These are phyloP conservation scores for Cystofilobasidium macerans DNA, from an alignment of 768 basidiomycete genomes.

Conservation along the genomic window DNA sequence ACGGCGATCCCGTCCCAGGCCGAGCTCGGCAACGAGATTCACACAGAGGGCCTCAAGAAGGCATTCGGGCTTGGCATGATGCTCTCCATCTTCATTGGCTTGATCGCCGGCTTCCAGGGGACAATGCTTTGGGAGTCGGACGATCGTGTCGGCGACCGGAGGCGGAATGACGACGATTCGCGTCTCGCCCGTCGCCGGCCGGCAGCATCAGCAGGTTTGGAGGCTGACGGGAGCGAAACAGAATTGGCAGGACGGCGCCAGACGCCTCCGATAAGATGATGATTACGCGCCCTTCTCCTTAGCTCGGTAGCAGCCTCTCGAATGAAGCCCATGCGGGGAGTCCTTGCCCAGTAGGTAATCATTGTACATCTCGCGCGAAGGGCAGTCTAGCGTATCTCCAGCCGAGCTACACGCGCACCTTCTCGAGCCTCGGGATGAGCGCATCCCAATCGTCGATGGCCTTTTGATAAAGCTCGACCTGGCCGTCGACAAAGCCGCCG, in stretches of 20 bases:
- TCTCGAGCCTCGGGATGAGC: conserved; percentile 27
- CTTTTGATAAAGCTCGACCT: conserved; percentile 80
- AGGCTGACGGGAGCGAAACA: too few relatives aligned
- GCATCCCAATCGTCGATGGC: conserved; percentile 97
- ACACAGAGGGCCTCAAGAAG: not conserved
- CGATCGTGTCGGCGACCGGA: not conserved
- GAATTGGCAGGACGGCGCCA: too few relatives aligned
- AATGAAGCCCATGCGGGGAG: too few relatives aligned
- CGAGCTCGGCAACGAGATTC: not conserved
- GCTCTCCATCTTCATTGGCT: not conserved
- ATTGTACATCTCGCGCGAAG: not conserved
- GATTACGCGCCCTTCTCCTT: too few relatives aligned
- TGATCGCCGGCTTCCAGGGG: not conserved
- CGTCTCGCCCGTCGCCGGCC: not conserved
- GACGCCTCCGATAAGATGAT: too few relatives aligned
- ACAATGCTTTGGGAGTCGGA: not conserved
- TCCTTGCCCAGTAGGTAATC: too few relatives aligned
- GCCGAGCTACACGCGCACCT: conserved; percentile 22
- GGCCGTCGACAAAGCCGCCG: conserved; percentile 75
- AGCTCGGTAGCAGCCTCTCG: too few relatives aligned
- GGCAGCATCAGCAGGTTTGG: too few relatives aligned
- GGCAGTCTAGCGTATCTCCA: too few relatives aligned
- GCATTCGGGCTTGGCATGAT: not conserved
- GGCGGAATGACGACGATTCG: conserved; percentile 1
- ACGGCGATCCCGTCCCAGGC: not conserved